phyloP scores from a whole-genome alignment of 2,329 filamentous ascomycete genomes.

The Ciborinia camelliae region DNA sequence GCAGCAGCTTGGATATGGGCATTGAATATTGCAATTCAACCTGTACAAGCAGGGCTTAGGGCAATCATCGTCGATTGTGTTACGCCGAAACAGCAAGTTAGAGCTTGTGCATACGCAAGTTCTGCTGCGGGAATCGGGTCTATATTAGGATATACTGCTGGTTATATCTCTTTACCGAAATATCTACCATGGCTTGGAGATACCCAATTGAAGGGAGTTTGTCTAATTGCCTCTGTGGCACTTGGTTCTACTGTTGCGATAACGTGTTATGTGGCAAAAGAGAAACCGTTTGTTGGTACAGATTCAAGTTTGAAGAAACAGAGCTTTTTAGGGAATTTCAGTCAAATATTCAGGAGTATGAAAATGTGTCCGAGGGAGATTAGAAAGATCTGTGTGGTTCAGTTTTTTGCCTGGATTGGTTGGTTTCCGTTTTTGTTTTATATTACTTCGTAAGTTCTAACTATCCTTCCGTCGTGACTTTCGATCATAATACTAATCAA shows the following conservation, averaged over 20 bases:
- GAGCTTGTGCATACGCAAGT: constrained; percentile 36
- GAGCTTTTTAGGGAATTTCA: background rate
- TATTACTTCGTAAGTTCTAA: constrained; percentile 31
- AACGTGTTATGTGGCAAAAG: constrained; percentile 18
- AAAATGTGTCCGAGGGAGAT: constrained; percentile 19
- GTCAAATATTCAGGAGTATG: constrained; percentile 8
- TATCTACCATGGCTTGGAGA: constrained; percentile 22
- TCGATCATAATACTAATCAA: background rate
- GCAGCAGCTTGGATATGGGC: constrained; percentile 32
- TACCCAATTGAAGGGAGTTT: constrained; percentile 32
- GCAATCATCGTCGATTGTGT: constrained; percentile 38
- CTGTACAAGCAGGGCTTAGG: constrained; percentile 37
- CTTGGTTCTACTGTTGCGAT: constrained; percentile 21
- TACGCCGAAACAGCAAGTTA: constrained; percentile 34
- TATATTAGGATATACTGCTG: constrained; percentile 36
- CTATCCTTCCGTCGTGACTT: background rate
- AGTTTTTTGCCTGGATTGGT: constrained; percentile 37
- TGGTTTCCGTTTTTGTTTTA: constrained; percentile 41
- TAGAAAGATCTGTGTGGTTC: constrained; percentile 29
- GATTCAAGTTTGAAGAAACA: constrained; percentile 1
- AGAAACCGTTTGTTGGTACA: constrained; percentile 17
- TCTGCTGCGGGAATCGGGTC: constrained; percentile 35
- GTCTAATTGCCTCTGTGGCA: constrained; percentile 25
- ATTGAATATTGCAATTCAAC: constrained; percentile 38
- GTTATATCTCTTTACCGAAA: constrained; percentile 26